Base-by-base conservation (phyloP, 768 basidiomycete genomes). In the Trichaptum fuscoviolaceum region DNA sequence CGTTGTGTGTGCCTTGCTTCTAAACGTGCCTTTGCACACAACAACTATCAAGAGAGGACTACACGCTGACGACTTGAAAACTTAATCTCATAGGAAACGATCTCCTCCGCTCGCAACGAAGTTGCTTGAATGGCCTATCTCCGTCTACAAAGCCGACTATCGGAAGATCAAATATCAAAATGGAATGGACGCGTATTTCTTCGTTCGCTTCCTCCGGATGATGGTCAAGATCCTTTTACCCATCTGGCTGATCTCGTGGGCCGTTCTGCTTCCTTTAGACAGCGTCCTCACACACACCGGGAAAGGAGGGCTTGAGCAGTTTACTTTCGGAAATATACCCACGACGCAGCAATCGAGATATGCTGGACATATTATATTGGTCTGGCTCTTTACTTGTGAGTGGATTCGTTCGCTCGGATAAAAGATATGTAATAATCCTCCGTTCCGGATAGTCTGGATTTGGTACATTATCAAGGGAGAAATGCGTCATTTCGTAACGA, bases 101-200 rank as follows among this genome's bases (percentile, higher is more conserved):
- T 79, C 83, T 10, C 68, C 77, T 18, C 79, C 87, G 5, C 81
- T 95, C 63, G 73, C 84, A 0, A 67, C 75, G 18, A 78, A 78
- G 10, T 69, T 85, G 23, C 76, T 93, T 25, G 72, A 81, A 35
- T 96, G 93, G 93, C 89, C 91, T 1, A 67, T 83, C 23, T 81
- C 85, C 0, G 75, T 95, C 23, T 87, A 78, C 77, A 80, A 79
- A 1, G 82, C 88, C 1, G 84, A 93, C 72, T 86, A 88, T 71
- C 77, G 77, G 30, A 82, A 81, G 25, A 86, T 93, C 66, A 83
- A 87, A 67, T 78, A 79, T 58, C 82, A 84, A 58, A 95, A 95
- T 68, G 94, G 94, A 27, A 80, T 91, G 66, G 96, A 99, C 74
- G 92, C 95, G 18, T 99, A 96, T 78, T 89, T 96, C 73, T 99